Percentiles rank a stretch among this genome's conserved stretches.
These are phyloP conservation scores for Coemansia sp. DNA, from an alignment of 192 early-diverging fungal genomes.

Conservation along the genomic window DNA sequence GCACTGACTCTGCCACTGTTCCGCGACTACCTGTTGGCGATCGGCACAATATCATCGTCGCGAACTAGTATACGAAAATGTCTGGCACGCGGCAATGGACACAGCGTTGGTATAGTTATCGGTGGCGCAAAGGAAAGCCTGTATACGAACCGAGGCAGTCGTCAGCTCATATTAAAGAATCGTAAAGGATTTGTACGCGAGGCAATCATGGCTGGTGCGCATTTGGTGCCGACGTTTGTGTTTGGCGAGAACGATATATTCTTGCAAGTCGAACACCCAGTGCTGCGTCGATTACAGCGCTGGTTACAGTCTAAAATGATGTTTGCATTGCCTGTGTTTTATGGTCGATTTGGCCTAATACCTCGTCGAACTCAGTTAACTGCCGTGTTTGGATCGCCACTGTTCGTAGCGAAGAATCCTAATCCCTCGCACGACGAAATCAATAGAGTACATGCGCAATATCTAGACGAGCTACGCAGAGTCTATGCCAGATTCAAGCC, in stretches of 20 bases:
- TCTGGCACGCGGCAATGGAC: conserved; percentile 72
- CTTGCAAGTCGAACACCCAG: conserved; percentile 72
- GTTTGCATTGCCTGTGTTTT: conserved; percentile 79
- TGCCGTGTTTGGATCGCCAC: conserved; percentile 38
- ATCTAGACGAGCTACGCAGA: conserved; percentile 35
- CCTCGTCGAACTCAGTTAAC: conserved; percentile 47
- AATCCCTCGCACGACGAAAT: conserved; percentile 44
- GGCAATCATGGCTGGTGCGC: conserved; percentile 82
- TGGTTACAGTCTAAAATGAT: conserved; percentile 72
- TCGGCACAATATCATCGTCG: conserved; percentile 79
- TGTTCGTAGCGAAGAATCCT: conserved; percentile 32
- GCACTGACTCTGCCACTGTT: conserved; percentile 87
- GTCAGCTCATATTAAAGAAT: conserved; percentile 73
- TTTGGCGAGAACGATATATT: conserved; percentile 97
- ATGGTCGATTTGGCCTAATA: conserved; percentile 70
- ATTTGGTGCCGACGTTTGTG: conserved; percentile 83
- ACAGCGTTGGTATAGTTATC: conserved; percentile 86
- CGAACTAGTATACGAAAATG: conserved; percentile 78
- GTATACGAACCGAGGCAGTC: conserved; percentile 66
- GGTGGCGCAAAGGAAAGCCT: conserved; percentile 91
- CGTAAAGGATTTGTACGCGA: conserved; percentile 92
- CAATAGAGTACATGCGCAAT: conserved; percentile 37
- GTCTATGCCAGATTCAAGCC: conserved; percentile 50
- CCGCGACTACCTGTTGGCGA: conserved; percentile 79
- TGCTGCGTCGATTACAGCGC: conserved; percentile 69